A percentile compares a stretch with the other conserved stretches of the same genome.
phyloP scores from a whole-genome alignment of 1,284 basidiomycete species.

The Ganoderma sp. region DNA sequence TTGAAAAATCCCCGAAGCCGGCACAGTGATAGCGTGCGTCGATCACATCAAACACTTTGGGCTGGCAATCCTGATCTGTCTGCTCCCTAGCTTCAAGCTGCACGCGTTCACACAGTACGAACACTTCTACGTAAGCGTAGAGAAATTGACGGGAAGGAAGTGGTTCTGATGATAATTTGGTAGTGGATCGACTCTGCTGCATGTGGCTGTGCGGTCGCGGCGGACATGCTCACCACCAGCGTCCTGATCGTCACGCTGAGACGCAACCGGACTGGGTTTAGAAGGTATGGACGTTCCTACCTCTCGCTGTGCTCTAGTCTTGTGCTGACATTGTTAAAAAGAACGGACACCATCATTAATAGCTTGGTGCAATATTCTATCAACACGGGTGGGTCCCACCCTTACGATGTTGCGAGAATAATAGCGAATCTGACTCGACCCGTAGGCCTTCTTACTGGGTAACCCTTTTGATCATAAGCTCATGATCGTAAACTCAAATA shows the following conservation, averaged over 20 bases:
- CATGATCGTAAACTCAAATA: not conserved
- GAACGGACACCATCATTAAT: slow-evolving; percentile 16
- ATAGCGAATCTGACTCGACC: not conserved
- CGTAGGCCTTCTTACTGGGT: slow-evolving; percentile 18
- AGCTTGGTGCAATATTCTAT: slow-evolving; percentile 15
- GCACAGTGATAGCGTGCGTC: slow-evolving; percentile 10
- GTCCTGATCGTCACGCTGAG: slow-evolving; percentile 14
- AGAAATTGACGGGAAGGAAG: too few relatives aligned
- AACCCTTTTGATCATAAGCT: too few relatives aligned
- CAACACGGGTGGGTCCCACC: slow-evolving; percentile 13
- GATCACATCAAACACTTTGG: not conserved
- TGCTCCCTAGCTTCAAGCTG: slow-evolving; percentile 9
- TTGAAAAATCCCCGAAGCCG: not conserved
- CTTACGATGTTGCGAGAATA: not conserved
- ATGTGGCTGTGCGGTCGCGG: slow-evolving; percentile 8
- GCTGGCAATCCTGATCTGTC: not conserved
- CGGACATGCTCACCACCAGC: slow-evolving; percentile 13
- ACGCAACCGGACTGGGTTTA: slow-evolving; percentile 12
- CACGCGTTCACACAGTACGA: slow-evolving; percentile 4
- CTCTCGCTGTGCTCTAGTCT: not conserved
- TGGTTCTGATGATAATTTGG: not conserved
- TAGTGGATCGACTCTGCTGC: slow-evolving; percentile 21
- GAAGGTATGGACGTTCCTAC: not conserved
- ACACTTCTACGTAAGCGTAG: slow-evolving; percentile 10
- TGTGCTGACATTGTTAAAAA: not conserved